These are phyloP conservation scores for Plasmodium sp. DNA, from an alignment of 169 alveolate species.

Conservation along the genomic window DNA sequence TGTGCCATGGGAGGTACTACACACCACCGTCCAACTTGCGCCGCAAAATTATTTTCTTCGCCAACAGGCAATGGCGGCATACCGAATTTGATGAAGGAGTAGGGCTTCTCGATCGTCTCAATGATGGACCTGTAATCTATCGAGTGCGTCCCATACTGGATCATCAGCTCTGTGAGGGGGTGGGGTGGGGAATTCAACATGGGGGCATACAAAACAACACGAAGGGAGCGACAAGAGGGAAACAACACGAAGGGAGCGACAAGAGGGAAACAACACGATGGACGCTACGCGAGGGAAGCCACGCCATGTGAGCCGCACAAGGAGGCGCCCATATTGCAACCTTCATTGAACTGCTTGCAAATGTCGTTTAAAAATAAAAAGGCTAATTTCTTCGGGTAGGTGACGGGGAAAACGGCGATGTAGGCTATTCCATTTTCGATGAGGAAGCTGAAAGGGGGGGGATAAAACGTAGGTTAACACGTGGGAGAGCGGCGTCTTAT, in stretches of 20 bases:
- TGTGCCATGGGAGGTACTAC: background rate
- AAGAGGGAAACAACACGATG: background rate
- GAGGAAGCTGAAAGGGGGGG: slow-evolving; percentile 75
- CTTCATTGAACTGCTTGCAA: slow-evolving; percentile 81
- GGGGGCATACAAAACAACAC: background rate
- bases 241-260: background rate
- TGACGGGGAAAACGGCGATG: slow-evolving; percentile 77
- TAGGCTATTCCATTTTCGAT: slow-evolving; percentile 85
- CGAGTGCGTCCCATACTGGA: slow-evolving; percentile 77
- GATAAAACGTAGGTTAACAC: background rate
- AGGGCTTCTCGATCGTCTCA: slow-evolving; percentile 81
- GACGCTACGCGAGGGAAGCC: background rate
- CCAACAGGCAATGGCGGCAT: background rate
- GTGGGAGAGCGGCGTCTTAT: background rate
- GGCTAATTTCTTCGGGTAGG: slow-evolving; percentile 83
- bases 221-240: background rate
- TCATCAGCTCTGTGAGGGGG: slow-evolving; percentile 62
- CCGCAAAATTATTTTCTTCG: background rate
- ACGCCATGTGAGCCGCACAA: too few species aligned
- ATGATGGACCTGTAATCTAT: slow-evolving; percentile 73
- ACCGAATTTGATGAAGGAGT: slow-evolving; percentile 85
- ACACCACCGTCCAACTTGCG: background rate
- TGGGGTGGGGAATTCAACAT: background rate
- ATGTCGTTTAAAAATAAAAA: slow-evolving; percentile 81
- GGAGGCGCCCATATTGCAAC: background rate